Evolutionary conservation across 2,329 filamentous ascomycete species (phyloP), one percentile per base, ranked within the genome.

Genomic region (Paracamarosporium sp.): DNA sequence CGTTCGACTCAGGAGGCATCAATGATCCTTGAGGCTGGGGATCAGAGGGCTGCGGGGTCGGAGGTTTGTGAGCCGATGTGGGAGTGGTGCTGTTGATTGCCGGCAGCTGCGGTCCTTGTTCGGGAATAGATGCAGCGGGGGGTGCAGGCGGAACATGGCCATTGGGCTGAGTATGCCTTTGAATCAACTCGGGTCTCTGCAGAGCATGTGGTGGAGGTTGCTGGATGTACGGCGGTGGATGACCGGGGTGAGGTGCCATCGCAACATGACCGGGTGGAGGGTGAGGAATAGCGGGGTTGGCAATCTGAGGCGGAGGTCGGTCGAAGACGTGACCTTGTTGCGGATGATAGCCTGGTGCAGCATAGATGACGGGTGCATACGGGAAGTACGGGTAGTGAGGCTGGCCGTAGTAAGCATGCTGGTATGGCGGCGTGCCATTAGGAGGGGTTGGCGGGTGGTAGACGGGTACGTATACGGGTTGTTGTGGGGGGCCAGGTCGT

Each of bases 11-110:
- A 12, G 65, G 43, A 3, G 64, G 81, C 81, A 62, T 74, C 74
- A 78, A 67, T 68, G 78, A 43, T 62, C 78, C 27, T 78, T 79
- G 64, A 78, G 82, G 59, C 72, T 79, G 31, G 79, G 78, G 70
- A 82, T 75, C 69, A 3, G 68, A 55, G 5, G 65, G 59, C 52
- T 72, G 71, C 31, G 73, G 73, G 1, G 66, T 69, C 17, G 70
- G 69, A 41, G 70, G 70, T 55, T 71, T 72, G 47, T 69, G 69
- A 13, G 62, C 59, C n/a, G 63, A 53, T 12, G 65, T 54, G 47
- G 66, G 54, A 33, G 67, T 59, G 5, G 63, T 59, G 28, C 65
- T 66, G 24, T 72, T 75, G 55, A 78, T 72, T 5, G 72, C 73
- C 17, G 75, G 75, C 25, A 76, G 64, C 46, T 75, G 71, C 4